These are phyloP conservation scores for Globisporangium yorkense DNA, from an alignment of 352 stramenopile species.

Conservation along the genomic window DNA sequence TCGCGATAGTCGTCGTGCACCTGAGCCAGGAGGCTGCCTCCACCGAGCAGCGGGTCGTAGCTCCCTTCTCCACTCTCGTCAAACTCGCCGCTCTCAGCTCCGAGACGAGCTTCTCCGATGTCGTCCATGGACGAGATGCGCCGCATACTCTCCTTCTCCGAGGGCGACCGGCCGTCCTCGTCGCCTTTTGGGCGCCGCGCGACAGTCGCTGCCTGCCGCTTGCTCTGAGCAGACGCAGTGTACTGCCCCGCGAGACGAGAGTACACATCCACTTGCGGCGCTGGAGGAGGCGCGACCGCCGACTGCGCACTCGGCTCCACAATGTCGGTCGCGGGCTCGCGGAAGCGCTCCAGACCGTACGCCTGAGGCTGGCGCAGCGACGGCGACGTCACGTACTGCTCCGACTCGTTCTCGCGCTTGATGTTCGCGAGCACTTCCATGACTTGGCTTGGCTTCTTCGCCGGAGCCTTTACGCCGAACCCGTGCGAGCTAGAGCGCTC, in stretches of 20 bases:
- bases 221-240: constrained; percentile 78
- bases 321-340: not conserved
- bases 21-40: constrained; percentile 53
- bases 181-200: constrained; percentile 28
- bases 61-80: constrained; percentile 36
- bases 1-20: constrained; percentile 77
- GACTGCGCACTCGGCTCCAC: constrained; percentile 14
- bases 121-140: constrained; percentile 13
- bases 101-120: constrained; percentile 14
- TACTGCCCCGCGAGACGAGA: constrained; percentile 75
- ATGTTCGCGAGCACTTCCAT: constrained; percentile 82
- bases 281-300: constrained; percentile 37
- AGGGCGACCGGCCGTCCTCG: constrained; percentile 20
- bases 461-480: constrained; percentile 42
- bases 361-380: constrained; percentile 38
- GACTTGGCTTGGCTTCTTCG: constrained; percentile 59
- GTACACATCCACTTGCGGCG: constrained; percentile 70
- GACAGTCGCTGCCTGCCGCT: constrained; percentile 42
- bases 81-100: constrained; percentile 8
- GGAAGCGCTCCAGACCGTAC: constrained; percentile 23
- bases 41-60: constrained; percentile 64
- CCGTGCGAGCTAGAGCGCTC: constrained; percentile 38
- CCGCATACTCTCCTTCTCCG: constrained; percentile 15
- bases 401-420: constrained; percentile 72
- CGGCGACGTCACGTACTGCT: constrained; percentile 38